Percentiles rank a stretch among this genome's conserved stretches.
These are phyloP conservation scores for Arthrobotrys musiformis DNA, from an alignment of 2,329 filamentous ascomycete genomes.

Conservation along the genomic window DNA sequence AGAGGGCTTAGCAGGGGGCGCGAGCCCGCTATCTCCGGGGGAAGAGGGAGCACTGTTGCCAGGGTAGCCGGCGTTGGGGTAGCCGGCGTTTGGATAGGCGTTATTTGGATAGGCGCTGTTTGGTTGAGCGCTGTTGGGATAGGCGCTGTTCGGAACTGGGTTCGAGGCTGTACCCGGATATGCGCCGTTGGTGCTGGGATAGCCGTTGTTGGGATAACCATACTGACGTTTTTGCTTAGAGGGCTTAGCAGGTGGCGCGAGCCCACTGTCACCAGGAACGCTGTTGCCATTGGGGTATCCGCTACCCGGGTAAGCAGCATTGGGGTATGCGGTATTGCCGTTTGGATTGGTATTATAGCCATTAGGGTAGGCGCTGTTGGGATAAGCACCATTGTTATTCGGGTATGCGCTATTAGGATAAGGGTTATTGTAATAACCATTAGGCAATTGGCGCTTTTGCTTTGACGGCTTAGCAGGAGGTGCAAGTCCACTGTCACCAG, in stretches of 20 bases:
- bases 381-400: neutral
- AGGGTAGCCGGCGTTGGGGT: neutral
- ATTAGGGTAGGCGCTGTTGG: neutral
- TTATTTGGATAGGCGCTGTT: neutral
- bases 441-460: neutral
- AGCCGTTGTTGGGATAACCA: neutral
- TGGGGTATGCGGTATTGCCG: neutral
- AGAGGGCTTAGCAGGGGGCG: neutral
- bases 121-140: too few relatives aligned
- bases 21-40: neutral
- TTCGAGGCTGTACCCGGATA: too few relatives aligned
- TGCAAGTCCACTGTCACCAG: neutral
- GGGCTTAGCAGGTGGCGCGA: neutral
- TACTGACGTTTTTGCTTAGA: neutral
- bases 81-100: too few relatives aligned
- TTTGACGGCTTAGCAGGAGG: neutral
- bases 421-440: neutral
- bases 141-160: too few relatives aligned
- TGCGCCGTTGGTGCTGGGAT: neutral
- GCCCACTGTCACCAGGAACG: neutral
- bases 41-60: neutral
- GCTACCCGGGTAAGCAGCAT: neutral
- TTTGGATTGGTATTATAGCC: neutral
- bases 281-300: neutral
- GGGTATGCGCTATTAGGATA: too few relatives aligned